Evolutionary conservation across 2,329 filamentous ascomycete genomes (phyloP).

Genomic region (Microdochium bolleyi): DNA sequence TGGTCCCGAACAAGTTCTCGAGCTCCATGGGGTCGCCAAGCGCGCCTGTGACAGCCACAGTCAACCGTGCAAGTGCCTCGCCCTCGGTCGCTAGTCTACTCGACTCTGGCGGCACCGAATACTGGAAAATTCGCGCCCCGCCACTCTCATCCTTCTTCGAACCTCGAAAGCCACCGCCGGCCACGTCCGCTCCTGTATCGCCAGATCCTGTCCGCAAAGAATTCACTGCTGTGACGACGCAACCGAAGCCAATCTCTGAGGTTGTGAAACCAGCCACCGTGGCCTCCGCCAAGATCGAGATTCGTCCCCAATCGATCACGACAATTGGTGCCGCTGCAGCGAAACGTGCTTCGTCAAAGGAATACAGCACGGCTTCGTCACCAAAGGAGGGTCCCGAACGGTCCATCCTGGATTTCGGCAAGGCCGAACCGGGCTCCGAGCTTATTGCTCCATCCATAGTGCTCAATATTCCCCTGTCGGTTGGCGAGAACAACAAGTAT

Average conservation of each 20-base stretch:
- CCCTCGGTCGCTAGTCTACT: conserved; percentile 89
- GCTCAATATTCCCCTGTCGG: conserved; percentile 68
- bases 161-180: conserved; percentile 18
- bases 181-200: conserved; percentile 30
- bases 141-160: conserved; percentile 14
- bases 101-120: conserved; percentile 49
- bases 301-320: conserved; percentile 22
- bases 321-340: conserved; percentile 19
- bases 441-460: conserved; percentile 67
- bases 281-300: conserved; percentile 20
- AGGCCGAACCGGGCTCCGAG: conserved; percentile 51
- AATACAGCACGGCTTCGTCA: conserved; percentile 33
- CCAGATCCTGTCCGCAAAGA: conserved; percentile 29
- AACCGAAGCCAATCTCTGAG: neutral
- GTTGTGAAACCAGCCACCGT: conserved; percentile 5
- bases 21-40: conserved; percentile 44
- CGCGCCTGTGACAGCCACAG: conserved; percentile 24
- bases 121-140: conserved; percentile 23
- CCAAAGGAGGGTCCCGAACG: conserved; percentile 30
- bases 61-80: conserved; percentile 75
- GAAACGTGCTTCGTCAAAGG: conserved; percentile 22
- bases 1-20: conserved; percentile 42
- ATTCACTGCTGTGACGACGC: conserved; percentile 12
- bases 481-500: conserved; percentile 75
- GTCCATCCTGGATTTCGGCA: conserved; percentile 55